phyloP scores from a whole-genome alignment of 257 asterid species.

The Solanum clarkiae region DNA sequence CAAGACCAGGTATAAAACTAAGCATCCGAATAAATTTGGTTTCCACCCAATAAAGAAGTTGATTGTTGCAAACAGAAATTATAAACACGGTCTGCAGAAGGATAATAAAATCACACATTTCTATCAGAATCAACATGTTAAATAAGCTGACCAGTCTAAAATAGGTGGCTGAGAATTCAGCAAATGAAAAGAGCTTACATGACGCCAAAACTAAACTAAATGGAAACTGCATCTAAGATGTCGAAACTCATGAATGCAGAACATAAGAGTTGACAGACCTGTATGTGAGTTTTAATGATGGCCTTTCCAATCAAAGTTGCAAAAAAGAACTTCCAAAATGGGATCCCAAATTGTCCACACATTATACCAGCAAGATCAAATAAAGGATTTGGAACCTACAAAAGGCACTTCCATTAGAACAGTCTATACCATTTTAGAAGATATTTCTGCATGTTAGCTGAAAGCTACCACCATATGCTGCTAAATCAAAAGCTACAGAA shows the following conservation, averaged over 20 bases:
- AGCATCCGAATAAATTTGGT: conserved; percentile 73
- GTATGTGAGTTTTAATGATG: conserved; percentile 82
- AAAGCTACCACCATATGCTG: not conserved
- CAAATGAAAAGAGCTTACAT: not conserved
- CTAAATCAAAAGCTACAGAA: not conserved
- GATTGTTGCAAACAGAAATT: conserved; percentile 84
- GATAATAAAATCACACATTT: not conserved
- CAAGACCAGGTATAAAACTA: conserved; percentile 68
- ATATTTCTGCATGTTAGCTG: not conserved
- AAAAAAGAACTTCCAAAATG: conserved; percentile 82
- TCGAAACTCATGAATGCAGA: not conserved
- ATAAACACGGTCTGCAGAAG: conserved; percentile 70
- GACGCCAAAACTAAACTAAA: not conserved
- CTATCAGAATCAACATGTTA: not conserved
- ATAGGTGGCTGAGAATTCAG: not conserved
- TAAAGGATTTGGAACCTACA: conserved; percentile 85
- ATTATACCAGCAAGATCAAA: conserved; percentile 98
- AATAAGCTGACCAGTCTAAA: not conserved
- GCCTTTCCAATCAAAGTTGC: conserved; percentile 93
- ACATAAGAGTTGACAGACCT: conserved; percentile 26
- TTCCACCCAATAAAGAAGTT: conserved; percentile 90
- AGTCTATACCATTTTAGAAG: not conserved
- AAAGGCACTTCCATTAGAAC: not conserved
- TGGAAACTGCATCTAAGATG: not conserved
- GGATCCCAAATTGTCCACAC: conserved; percentile 92